Base-by-base conservation (phyloP, 2,329 filamentous ascomycete genomes). In the Pseudogymnoascus sp. region DNA sequence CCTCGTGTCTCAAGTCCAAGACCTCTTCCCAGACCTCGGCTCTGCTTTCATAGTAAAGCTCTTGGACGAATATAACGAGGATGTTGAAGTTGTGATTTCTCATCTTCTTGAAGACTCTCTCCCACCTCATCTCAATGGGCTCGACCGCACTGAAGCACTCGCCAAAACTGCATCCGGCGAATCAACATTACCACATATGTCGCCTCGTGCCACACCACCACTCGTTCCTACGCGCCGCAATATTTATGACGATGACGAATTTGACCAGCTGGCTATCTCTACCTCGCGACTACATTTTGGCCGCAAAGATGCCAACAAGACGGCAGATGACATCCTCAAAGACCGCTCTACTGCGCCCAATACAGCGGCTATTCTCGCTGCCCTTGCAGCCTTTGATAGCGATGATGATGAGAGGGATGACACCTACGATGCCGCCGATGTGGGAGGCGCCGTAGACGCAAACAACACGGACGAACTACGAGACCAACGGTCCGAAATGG, bases 321-420 rank as follows among this genome's bases (percentile, higher is more conserved):
- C 85, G 2, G 88, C 90, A n/a, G 90, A 93, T 70, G 82, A 85
- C 59, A 75, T 93, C 14, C 81, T 93, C 6, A 77, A 82, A 58
- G 86, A 91, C 70, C 83, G 83, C 60, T 81, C 83, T 19, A 77
- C 77, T 1, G 85, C 87, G 3, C 84, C 88, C 1, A 86, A 87
- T 69, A 96, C 95, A 76, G 90, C 91, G 0, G 88, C 91, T 10
- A 96, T 97, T 68, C 78, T 96, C 23, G 90, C 92, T 2, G 93
- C 93, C 0, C 83, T 97, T 2, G 91, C 91, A 14, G 83, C 88
- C 0, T 97, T 97, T 68, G 92, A 97, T 75, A 88, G 88, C 0
- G 93, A 97, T 69, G 94, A 97, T 68, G 94, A 99, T 73, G 94
- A 99, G 76, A 85, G 92, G 37, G 94, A 99, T 73, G 94, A 99